Base-by-base conservation (phyloP, 2,329 filamentous ascomycete genomes). In the Thielaviopsis punctulata region DNA sequence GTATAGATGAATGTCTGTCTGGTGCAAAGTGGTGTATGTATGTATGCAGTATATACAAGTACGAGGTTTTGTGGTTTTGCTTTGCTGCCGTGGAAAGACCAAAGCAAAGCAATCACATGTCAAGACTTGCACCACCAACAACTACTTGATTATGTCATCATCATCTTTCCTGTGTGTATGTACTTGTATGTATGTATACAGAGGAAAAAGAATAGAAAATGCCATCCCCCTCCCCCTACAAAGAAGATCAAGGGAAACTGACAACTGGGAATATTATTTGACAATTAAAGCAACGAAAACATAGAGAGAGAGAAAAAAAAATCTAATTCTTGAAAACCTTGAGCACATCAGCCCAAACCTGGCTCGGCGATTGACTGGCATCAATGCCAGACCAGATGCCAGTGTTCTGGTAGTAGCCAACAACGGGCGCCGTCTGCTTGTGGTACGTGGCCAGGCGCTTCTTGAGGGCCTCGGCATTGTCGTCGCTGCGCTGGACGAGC, bases 341-440 rank as follows among this genome's bases (percentile, higher is more conserved):
- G 57, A 96, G 73, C 66, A 98, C 73, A 66, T 82, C 86, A 75
- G 87, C 89, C 92, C 92, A 98, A 57, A 98, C 92, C 68, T 89
- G 82, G 47, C 86, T 86, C 19, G 92, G 92, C 71, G 95, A 83
- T 74, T 98, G 88, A 73, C 86, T 93, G 58, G 92, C 92, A 66
- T 98, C 92, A 62, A 98, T 79, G 57, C 84, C 84, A 68, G 83
- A 84, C 92, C 92, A 98, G 74, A 98, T 95, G 60, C 89, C 89
- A 48, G 86, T 94, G 71, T 88, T 87, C 72, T 93, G 85, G 79
- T 98, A 98, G 76, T 98, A 98, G 55, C 80, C 76, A 57, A 95
- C 89, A 48, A 98, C 92, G 19, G 92, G 92, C 45, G 80, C 71
- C 30, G 92, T 98, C 79, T 98, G 92, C 59, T 79, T 73, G 73